Evolutionary conservation across 345 rosid species (phyloP), one percentile per base, ranked within the genome.

Genomic region (Acer yangbiense): DNA sequence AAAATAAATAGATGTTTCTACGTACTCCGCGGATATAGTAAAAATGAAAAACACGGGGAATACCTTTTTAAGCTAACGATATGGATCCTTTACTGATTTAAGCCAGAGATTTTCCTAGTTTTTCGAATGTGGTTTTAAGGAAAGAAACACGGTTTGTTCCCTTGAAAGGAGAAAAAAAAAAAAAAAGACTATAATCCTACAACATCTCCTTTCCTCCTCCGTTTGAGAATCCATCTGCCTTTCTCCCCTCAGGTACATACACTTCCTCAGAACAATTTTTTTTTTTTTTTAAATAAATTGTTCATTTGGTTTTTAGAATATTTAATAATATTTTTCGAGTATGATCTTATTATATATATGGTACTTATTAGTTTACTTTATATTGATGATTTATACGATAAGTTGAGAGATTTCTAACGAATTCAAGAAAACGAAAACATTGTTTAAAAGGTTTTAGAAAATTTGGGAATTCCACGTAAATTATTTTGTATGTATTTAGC

Each of bases 171-270:
- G 9, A 44, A 0, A 27, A 27, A 3, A 12, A 3, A 12, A 14
- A 14, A 13, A 13, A 50, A 13, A 48, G 17, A 50, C 55, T 50
- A 48, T 12, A 50, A 13, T 50, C 6, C 54, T 41, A 66, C 72
- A 32, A 57, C 57, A 20, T 55, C 73, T 44, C 27, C 70, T 39
- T 80, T 60, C 55, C 72, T 52, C 82, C 66, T 75, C 17, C 81
- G 69, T 66, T 77, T 72, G 80, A 65, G 82, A 68, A 78, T 66
- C 82, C 65, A 25, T 44, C 72, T 16, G 16, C 65, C 35, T 66
- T 70, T 73, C 80, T 76, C 76, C 35, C 64, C 4, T 23, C 76
- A 83, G 83, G 88, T 87, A 71, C 61, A 17, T 3, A 17, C 17
- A 69, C n/a, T 41, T 35, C 39, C 48, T 29, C 6, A 17, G 9